phyloP scores from a whole-genome alignment of 2,329 filamentous ascomycete genomes.

The Colletotrichum limetticola region DNA sequence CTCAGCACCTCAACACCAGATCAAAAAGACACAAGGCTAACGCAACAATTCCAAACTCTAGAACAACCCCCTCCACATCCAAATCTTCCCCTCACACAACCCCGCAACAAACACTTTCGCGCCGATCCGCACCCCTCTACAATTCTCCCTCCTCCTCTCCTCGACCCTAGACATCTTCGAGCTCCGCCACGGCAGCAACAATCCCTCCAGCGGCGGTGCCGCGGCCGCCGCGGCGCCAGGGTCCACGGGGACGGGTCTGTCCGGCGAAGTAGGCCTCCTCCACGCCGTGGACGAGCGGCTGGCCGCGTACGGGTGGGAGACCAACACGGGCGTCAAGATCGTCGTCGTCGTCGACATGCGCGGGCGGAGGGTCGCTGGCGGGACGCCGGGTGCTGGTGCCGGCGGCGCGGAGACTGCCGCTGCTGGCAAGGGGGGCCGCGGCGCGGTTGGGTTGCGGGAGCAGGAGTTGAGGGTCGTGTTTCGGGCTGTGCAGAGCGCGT shows the following conservation, averaged over 20 bases:
- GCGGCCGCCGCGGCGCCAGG: constrained; percentile 30
- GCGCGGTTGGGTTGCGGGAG: constrained; percentile 78
- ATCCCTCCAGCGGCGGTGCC: constrained; percentile 41
- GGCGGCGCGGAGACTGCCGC: constrained; percentile 1
- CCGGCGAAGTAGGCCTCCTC: constrained; percentile 89
- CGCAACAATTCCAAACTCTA: constrained; percentile 49
- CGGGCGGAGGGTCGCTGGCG: constrained; percentile 64
- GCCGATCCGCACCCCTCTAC: constrained; percentile 77
- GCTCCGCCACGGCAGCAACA: constrained; percentile 77
- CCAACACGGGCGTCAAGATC: constrained; percentile 93
- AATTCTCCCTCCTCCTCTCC: constrained; percentile 92
- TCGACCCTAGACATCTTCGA: constrained; percentile 95
- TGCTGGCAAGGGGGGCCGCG: constrained; percentile 44
- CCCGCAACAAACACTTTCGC: constrained; percentile 61
- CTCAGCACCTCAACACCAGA: neutral
- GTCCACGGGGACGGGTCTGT: constrained; percentile 56
- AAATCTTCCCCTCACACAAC: constrained; percentile 83
- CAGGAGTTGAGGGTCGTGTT: constrained; percentile 93
- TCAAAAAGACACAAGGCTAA: constrained; percentile 14
- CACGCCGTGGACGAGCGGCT: constrained; percentile 94
- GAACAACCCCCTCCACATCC: constrained; percentile 97
- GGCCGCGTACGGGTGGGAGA: constrained; percentile 95
- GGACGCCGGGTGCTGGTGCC: neutral
- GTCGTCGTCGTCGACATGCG: constrained; percentile 93
- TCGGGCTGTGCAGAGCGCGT: constrained; percentile 90